phyloP scores from a whole-genome alignment of 306 rosid species.

The Citrullus amarus region DNA sequence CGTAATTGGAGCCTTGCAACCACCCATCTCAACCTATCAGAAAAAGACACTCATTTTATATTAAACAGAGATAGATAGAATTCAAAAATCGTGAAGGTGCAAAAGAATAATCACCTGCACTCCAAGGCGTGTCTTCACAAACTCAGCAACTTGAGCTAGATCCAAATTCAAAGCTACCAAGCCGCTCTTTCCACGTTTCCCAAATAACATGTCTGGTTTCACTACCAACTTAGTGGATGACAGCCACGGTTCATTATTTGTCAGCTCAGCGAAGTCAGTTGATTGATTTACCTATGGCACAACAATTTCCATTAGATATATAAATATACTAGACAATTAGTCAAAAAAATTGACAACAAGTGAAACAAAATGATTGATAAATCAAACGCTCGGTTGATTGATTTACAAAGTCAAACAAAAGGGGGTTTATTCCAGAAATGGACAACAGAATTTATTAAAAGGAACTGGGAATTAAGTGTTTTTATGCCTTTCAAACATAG shows the following conservation, averaged over 20 bases:
- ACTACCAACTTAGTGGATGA: conserved; percentile 60
- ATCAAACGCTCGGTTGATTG: not conserved
- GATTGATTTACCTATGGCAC: conserved; percentile 37
- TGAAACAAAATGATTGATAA: not conserved
- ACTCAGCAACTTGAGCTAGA: conserved; percentile 62
- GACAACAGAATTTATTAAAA: not conserved
- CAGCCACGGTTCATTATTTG: conserved; percentile 55
- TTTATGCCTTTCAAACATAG: not conserved
- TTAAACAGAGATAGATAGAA: conserved; percentile 10
- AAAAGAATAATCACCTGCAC: conserved; percentile 34
- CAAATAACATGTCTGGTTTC: conserved; percentile 78
- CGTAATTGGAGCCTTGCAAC: conserved; percentile 79
- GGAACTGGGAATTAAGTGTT: not conserved
- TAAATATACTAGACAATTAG: not conserved
- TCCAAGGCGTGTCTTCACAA: conserved; percentile 62
- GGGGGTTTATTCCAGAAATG: not conserved
- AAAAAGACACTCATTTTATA: conserved; percentile 12
- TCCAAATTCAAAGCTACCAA: conserved; percentile 62
- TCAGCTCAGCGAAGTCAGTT: conserved; percentile 53
- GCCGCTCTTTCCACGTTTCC: conserved; percentile 90
- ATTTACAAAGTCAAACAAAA: not conserved
- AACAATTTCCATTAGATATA: not conserved
- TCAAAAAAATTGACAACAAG: not conserved
- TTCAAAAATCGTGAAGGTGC: not conserved
- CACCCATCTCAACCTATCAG: conserved; percentile 74